phyloP scores from a whole-genome alignment of 495 filamentous ascomycete species.

The Penicillium argentinense region DNA sequence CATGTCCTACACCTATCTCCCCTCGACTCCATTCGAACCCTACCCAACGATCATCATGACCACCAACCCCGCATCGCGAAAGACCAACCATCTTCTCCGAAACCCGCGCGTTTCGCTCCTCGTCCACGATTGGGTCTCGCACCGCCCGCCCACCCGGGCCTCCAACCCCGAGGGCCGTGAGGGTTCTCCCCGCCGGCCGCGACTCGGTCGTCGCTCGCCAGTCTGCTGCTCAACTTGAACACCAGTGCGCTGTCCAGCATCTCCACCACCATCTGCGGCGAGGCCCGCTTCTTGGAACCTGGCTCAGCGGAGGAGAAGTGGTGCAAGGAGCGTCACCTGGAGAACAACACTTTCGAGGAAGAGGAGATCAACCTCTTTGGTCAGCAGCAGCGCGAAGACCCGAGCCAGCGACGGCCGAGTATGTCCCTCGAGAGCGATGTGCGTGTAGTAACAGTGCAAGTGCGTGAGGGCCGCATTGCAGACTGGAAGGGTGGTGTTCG shows the following conservation, averaged over 20 bases:
- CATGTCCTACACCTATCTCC: constrained; percentile 99
- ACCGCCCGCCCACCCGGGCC: constrained; percentile 79
- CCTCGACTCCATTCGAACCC: constrained; percentile 70
- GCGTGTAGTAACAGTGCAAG: constrained; percentile 70
- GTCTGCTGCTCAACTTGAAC: constrained; percentile 84
- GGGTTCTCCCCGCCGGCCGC: constrained; percentile 64
- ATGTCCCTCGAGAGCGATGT: constrained; percentile 70
- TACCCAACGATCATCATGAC: constrained; percentile 89
- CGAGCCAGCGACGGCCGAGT: constrained; percentile 35
- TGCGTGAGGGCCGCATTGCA: constrained; percentile 71
- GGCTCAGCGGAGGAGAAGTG: constrained; percentile 79
- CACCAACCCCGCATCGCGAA: constrained; percentile 82
- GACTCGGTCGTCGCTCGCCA: constrained; percentile 69
- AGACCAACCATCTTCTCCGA: constrained; percentile 78
- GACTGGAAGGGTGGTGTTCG: constrained; percentile 80
- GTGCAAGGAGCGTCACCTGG: constrained; percentile 78
- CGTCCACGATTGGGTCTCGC: constrained; percentile 97
- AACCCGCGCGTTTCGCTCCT: constrained; percentile 94
- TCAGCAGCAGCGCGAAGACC: constrained; percentile 33
- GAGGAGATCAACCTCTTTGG: constrained; percentile 49
- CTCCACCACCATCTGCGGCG: constrained; percentile 87
- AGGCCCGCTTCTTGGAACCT: constrained; percentile 65
- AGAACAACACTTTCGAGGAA: constrained; percentile 81
- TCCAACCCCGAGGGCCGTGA: constrained; percentile 49
- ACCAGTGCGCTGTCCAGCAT: constrained; percentile 85